Conservation (phyloP, 2,329 filamentous ascomycete species). For the Pestalotiopsis fici region DNA sequence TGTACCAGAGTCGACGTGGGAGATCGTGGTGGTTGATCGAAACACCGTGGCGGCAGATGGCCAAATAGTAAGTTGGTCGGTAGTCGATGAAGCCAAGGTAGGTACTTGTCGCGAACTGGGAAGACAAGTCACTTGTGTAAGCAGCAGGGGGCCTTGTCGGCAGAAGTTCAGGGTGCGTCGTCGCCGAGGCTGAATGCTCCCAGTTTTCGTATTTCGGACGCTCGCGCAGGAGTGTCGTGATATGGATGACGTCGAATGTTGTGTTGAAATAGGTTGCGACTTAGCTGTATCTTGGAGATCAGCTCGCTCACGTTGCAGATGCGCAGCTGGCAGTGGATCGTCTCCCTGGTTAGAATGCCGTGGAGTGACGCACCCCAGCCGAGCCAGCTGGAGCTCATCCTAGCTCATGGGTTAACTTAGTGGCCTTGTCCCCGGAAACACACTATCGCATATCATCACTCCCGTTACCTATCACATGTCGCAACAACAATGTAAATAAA, state of each 20-base stretch:
- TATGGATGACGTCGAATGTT: background rate
- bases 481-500: background rate
- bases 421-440: background rate
- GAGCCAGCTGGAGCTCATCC: background rate
- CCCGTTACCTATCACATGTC: background rate
- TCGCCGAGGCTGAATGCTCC: background rate
- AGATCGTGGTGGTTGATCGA: slow-evolving; percentile 5
- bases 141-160: background rate
- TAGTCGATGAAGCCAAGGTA: background rate
- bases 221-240: background rate
- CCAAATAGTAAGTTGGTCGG: background rate
- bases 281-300: slow-evolving; percentile 1
- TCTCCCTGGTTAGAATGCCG: background rate
- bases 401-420: background rate
- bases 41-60: background rate
- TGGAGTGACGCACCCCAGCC: background rate
- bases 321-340: background rate
- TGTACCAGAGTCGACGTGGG: slow-evolving; percentile 12
- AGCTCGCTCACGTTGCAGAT: background rate
- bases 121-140: background rate
- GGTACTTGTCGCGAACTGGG: background rate
- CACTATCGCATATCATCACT: background rate
- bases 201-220: background rate
- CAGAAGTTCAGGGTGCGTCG: background rate
- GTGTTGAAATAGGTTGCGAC: slow-evolving; percentile 2